Evolutionary conservation across 108 stramenopile species (phyloP), one percentile per base, ranked within the genome.

Genomic region (Phaeodactylum tricornutum): DNA sequence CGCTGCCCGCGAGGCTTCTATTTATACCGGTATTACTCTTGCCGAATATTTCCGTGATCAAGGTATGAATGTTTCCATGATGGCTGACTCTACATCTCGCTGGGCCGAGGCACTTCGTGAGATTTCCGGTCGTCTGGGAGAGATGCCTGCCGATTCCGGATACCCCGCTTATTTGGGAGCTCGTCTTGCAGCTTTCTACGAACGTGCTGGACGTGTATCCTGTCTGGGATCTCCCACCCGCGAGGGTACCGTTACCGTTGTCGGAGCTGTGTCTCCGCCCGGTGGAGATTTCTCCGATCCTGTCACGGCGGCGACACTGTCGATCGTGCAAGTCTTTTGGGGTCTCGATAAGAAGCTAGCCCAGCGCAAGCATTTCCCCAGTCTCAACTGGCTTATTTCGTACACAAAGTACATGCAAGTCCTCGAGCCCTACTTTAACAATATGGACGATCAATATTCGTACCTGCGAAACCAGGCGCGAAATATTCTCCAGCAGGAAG

Each of bases 361-460:
- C 11, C 98, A 99, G 78, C 74, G 98, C 34, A 99, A 99, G 95
- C 98, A 99, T 65, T 99, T 99, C 77, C 98, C 98, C 30, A 88
- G 85, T 29, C 68, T 99, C 31, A 99, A 99, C 81, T 99, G 98
- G 98, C 92, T 93, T 65, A 96, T 98, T 57, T 96, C 95, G 2
- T 99, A 97, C 93, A 95, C 97, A 63, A 99, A 99, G 94, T 99
- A 99, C 92, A 98, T 97, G 96, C 83, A 95, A 45, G 96, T 97
- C 32, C 86, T 99, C 16, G 98, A 96, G 46, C 96, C 96, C 2
- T 98, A 84, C 77, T 98, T 98, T 84, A 94, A 96, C 73, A 70
- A 69, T 44, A 82, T 92, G 78, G 96, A 97, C 61, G 55, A 69
- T 41, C 74, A 91, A 50, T 99, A 99, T 70, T 74, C 84, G 5